Conservation (phyloP, 257 asterid species). For the Primulina eburnea region DNA sequence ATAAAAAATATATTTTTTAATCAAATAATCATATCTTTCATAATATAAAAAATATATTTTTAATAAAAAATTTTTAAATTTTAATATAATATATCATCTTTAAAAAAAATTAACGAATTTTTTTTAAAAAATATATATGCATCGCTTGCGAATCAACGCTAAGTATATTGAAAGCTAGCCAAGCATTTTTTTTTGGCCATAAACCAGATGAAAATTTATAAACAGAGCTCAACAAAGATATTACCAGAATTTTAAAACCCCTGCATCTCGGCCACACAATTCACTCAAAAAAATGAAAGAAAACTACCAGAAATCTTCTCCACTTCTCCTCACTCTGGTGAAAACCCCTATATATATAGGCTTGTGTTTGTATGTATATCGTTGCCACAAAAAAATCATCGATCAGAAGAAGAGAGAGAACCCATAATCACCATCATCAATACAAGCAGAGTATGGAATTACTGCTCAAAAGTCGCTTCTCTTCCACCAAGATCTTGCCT, state of each 20-base stretch:
- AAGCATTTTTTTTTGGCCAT: too few relatives aligned
- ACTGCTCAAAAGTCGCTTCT: conserved; percentile 41
- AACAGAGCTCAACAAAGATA: neutral
- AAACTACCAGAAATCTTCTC: conserved; percentile 41
- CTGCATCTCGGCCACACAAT: conserved; percentile 33
- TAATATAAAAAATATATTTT: too few relatives aligned
- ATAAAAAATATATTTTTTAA: too few relatives aligned
- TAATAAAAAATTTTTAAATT: too few relatives aligned
- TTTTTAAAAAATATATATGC: too few relatives aligned
- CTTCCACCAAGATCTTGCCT: conserved; percentile 31
- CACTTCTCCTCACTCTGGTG: conserved; percentile 42
- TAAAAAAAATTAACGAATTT: too few relatives aligned
- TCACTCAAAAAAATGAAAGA: conserved; percentile 35
- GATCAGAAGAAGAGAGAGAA: conserved; percentile 20
- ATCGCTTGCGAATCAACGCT: too few relatives aligned
- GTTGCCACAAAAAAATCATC: conserved; percentile 27
- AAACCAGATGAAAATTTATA: neutral
- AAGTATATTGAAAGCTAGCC: too few relatives aligned
- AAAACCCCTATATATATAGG: conserved; percentile 68
- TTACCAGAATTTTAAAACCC: neutral
- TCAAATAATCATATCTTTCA: too few relatives aligned
- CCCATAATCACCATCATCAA: conserved; percentile 24
- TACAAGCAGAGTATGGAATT: conserved; percentile 37
- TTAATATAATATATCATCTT: too few relatives aligned
- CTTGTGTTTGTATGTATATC: conserved; percentile 36